These are phyloP conservation scores for Malassezia equina DNA, from an alignment of 1,284 basidiomycete genomes.

Conservation along the genomic window DNA sequence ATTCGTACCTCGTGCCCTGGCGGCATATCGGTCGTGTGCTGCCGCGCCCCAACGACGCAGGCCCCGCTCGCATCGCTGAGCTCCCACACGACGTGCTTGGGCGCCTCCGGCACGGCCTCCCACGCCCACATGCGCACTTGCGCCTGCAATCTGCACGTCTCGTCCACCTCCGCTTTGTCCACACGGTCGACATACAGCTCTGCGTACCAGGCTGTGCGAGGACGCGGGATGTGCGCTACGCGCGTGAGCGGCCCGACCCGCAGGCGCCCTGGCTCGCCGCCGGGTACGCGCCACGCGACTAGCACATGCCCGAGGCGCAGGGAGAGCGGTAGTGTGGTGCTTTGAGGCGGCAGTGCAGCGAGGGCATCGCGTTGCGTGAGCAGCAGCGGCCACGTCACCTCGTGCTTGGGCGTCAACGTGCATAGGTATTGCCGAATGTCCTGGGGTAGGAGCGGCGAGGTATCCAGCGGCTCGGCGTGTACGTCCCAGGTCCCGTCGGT, in stretches of 20 bases:
- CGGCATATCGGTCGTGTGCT: not conserved
- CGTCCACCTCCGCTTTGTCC: not conserved
- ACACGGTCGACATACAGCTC: not conserved
- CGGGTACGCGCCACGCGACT: conserved; percentile 13
- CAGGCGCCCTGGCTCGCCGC: conserved; percentile 1
- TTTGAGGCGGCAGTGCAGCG: not conserved
- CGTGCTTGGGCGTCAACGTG: not conserved
- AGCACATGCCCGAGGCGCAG: conserved; percentile 3
- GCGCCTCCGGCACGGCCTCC: not conserved
- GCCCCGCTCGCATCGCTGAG: not conserved
- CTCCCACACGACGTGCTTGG: not conserved
- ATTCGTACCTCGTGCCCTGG: not conserved
- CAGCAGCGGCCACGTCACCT: not conserved
- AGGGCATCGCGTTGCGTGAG: not conserved
- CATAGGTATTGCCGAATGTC: conserved; percentile 7
- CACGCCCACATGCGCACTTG: not conserved
- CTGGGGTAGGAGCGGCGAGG: conserved; percentile 4
- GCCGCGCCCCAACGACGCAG: not conserved
- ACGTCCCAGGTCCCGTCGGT: not conserved
- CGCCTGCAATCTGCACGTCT: not conserved
- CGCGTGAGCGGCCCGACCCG: conserved; percentile 3
- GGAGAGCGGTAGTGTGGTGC: not conserved
- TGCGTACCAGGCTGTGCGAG: not conserved
- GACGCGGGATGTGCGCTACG: not conserved
- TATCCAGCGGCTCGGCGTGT: not conserved